These are phyloP conservation scores for Eucalyptus cladocalyx DNA, from an alignment of 345 rosid species.

Conservation along the genomic window DNA sequence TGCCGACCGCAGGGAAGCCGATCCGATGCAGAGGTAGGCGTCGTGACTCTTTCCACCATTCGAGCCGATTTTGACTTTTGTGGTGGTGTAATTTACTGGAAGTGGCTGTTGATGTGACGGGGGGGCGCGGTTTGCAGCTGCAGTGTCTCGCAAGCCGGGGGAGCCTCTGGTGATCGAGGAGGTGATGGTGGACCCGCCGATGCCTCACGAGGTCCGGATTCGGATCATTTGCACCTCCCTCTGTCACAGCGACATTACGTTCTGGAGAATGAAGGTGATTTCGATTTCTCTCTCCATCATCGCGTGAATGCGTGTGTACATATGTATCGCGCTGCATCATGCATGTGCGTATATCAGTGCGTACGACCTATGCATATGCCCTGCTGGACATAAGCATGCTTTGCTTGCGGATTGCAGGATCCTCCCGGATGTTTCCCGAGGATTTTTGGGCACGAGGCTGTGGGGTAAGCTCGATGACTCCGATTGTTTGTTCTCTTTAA, in stretches of 20 bases:
- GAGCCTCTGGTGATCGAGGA: conserved; percentile 77
- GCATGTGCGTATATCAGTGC: no score
- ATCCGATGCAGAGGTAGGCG: conserved; percentile 7
- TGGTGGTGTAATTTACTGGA: neutral
- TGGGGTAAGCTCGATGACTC: conserved; percentile 43
- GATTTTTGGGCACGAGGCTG: conserved; percentile 86
- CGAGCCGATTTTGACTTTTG: neutral
- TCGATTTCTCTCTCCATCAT: neutral
- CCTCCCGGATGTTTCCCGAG: conserved; percentile 66
- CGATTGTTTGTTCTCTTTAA: neutral
- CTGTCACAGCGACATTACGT: conserved; percentile 65
- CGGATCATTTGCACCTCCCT: conserved; percentile 66
- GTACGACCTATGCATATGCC: no score
- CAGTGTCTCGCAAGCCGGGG: conserved; percentile 54
- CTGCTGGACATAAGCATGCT: neutral
- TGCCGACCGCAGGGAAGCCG: neutral
- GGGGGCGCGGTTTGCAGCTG: conserved; percentile 28
- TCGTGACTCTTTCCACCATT: neutral
- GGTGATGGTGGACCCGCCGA: conserved; percentile 62
- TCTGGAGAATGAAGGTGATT: conserved; percentile 62
- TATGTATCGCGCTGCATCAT: neutral
- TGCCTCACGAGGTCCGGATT: conserved; percentile 61
- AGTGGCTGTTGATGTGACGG: neutral
- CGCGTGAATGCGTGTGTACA: neutral
- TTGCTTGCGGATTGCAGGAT: conserved; percentile 18